Evolutionary conservation across 208 protist species (phyloP), one percentile per base, ranked within the genome.

Genomic region (Trypanosoma rangeli): DNA sequence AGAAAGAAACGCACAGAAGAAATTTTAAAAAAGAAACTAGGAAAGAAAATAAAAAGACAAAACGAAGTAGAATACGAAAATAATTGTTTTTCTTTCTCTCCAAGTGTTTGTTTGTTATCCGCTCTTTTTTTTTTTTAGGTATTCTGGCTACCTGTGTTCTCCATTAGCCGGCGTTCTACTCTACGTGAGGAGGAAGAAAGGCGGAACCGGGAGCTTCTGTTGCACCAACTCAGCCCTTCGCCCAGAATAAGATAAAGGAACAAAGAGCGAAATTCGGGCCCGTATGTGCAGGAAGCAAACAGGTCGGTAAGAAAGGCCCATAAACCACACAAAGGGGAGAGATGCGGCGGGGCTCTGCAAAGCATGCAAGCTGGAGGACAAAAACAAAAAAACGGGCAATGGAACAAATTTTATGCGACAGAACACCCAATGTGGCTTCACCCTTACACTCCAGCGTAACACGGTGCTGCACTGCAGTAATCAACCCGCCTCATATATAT

Each of bases 341-440:
- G 24, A 65, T 1, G 26, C 7, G 50, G 60, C 24, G 50, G 24
- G 46, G 44, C 22, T 26, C 37, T 69, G 57, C 44, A 57, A 62
- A 70, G 65, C 22, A 3, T 1, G 15, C 49, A 31, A 16, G 58
- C 33, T 37, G 33, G 16, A 56, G 33, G 55, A 24, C 31, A 28
- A 33, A 73, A 60, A 52, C 1, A 1, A 60, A 60, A 37, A 29
- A 8, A 56, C 10, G 16, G n/a, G n/a, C n/a, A 60, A 49, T 24
- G 61, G 63, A 65, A 76, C 48, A 13, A 46, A 57, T 52, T 42
- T 37, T 42, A 20, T 24, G 26, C 18, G 10, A 57, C 33, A 5
- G 54, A 24, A 1, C 12, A 16, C 24, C n/a, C n/a, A 46, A 9
- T 5, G 58, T 29, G 28, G 35, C 13, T 46, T 46, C 42, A 16